Evolutionary conservation across 2,329 filamentous ascomycete genomes (phyloP).

Genomic region (Alternaria sp.): DNA sequence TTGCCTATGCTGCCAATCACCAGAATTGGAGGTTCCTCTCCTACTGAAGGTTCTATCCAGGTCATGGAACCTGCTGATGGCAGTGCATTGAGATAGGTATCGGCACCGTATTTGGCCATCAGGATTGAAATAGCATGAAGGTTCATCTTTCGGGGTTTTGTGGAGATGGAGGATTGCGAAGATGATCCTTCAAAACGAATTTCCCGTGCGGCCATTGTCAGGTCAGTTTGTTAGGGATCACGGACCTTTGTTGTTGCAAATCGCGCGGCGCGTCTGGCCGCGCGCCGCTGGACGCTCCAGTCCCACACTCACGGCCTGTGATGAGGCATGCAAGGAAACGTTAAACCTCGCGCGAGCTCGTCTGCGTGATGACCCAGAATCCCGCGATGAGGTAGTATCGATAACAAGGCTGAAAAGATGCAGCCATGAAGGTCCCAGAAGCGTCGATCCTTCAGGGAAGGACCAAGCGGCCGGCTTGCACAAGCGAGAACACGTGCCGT

Average conservation of each 20-base stretch:
- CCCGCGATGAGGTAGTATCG: not conserved
- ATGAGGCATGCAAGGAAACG: not conserved
- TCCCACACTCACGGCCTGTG: not conserved
- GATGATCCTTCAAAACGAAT: not conserved
- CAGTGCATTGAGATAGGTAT: constrained; percentile 9
- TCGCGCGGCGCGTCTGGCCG: constrained; percentile 7
- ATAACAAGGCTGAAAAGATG: not conserved
- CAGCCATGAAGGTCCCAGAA: constrained; percentile 1
- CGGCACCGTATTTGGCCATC: constrained; percentile 10
- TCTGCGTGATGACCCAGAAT: not conserved
- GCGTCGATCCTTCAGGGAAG: not conserved
- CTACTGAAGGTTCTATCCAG: constrained; percentile 8
- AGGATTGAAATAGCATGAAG: constrained; percentile 5
- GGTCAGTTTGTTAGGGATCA: constrained; percentile 2
- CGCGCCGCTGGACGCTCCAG: not conserved
- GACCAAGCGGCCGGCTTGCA: not conserved
- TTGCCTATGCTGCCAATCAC: constrained; percentile 6
- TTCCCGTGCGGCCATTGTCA: not conserved
- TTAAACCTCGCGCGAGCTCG: not conserved
- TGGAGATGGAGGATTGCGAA: not conserved
- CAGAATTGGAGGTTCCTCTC: constrained; percentile 1
- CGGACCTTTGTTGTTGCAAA: not conserved
- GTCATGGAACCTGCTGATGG: constrained; percentile 12
- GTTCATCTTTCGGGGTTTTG: constrained; percentile 6
- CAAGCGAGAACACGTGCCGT: constrained; percentile 15